Evolutionary conservation across 2,329 filamentous ascomycete genomes (phyloP).

Genomic region (Helotiales sp.): DNA sequence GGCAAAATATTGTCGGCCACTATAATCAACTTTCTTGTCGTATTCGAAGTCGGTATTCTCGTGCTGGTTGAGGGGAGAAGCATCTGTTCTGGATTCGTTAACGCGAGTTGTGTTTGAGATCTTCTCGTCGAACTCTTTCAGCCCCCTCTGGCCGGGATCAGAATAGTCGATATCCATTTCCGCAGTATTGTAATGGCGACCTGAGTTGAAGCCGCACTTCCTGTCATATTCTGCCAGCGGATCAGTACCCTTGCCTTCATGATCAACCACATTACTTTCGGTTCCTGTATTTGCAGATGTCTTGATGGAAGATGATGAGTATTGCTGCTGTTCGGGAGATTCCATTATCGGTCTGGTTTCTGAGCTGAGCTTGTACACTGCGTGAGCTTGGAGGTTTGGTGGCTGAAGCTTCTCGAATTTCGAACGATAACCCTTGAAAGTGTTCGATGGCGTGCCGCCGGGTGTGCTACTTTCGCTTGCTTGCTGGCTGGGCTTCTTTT

Average conservation of each 20-base stretch:
- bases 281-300: slow-evolving; percentile 12
- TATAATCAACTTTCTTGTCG: slow-evolving; percentile 5
- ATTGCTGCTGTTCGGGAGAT: neutral
- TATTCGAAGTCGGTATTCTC: neutral
- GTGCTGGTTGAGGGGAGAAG: neutral
- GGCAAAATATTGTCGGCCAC: slow-evolving; percentile 9
- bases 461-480: neutral
- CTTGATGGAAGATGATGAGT: neutral
- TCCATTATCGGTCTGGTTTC: neutral
- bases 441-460: slow-evolving; percentile 32
- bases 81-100: neutral
- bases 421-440: slow-evolving; percentile 38
- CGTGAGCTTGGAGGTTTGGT: slow-evolving; percentile 7
- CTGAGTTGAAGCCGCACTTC: slow-evolving; percentile 23
- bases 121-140: slow-evolving; percentile 20
- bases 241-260: slow-evolving; percentile 36
- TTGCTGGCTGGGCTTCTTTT: slow-evolving; percentile 11
- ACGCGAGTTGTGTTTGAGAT: neutral
- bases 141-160: slow-evolving; percentile 11
- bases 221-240: slow-evolving; percentile 41
- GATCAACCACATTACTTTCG: slow-evolving; percentile 36
- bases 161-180: slow-evolving; percentile 26
- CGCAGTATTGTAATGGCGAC: slow-evolving; percentile 28
- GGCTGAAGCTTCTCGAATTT: slow-evolving; percentile 36
- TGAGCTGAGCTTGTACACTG: neutral